Evolutionary conservation across 108 stramenopile genomes (phyloP).

Genomic region (Craspedostauros australis): DNA sequence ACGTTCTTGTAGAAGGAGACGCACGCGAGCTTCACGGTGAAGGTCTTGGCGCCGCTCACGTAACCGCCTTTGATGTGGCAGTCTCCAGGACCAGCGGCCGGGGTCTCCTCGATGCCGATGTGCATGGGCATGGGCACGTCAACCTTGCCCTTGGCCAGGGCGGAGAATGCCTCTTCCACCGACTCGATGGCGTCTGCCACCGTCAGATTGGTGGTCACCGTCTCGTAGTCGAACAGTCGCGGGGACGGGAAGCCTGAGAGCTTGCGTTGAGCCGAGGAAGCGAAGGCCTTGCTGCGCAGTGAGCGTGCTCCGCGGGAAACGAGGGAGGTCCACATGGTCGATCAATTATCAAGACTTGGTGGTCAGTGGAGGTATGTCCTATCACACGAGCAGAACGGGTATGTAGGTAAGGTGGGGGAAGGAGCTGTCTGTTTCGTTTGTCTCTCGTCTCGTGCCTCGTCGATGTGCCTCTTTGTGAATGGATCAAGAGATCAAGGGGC

Average conservation of each 20-base stretch:
- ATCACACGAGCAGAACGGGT: no score
- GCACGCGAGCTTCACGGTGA: constrained; percentile 87
- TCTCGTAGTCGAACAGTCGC: constrained; percentile 78
- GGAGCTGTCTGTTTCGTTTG: no score
- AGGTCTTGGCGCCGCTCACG: constrained; percentile 69
- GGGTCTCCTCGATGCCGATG: constrained; percentile 86
- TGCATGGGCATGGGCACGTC: constrained; percentile 97
- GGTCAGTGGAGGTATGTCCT: no score
- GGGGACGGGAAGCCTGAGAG: constrained; percentile 67
- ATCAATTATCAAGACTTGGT: no score
- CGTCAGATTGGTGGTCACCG: constrained; percentile 67
- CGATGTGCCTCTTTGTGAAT: no score
- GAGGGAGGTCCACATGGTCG: no score
- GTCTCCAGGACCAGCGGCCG: constrained; percentile 84
- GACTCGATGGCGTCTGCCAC: constrained; percentile 80
- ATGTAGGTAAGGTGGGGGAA: no score
- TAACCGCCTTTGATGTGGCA: constrained; percentile 91
- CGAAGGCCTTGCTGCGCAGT: no score
- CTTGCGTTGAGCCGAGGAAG: constrained; percentile 10
- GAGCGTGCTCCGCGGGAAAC: no score
- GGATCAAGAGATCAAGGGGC: no score
- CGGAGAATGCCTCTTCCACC: constrained; percentile 84
- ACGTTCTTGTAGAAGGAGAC: constrained; percentile 91
- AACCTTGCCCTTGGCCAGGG: constrained; percentile 84
- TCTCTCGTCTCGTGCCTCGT: no score